Base-by-base conservation (phyloP, 2,329 filamentous ascomycete genomes). In the Fusarium austroafricanum region DNA sequence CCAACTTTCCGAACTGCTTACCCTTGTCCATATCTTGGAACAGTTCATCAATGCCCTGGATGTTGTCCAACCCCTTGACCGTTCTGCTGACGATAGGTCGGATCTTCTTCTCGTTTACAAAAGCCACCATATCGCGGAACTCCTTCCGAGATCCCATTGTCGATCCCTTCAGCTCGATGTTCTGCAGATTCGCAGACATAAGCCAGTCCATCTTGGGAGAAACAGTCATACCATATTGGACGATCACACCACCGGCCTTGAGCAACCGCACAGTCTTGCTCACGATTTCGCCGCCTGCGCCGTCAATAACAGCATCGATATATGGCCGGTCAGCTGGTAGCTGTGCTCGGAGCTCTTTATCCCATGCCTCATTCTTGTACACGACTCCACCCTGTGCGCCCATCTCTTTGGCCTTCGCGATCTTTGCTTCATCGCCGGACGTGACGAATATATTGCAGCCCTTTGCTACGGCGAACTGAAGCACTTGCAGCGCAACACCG, bases 101-200 rank as follows among this genome's bases (percentile, higher is more conserved):
- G 63, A 97, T 89, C 75, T 90, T 86, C 68, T 93, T 88, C 67
- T 89, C 80, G 14, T 84, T 84, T 35, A 97, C 91, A 80, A 97
- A 97, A 2, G 86, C 84, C 8, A 97, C 85, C 93, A 98, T 97
- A 21, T 96, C 92, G n/a, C 83, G 83, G 75, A 97, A 98, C 80
- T 98, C 96, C 75, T 88, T 89, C 43, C 92, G 86, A 28, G 93
- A 97, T 1, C 95, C 95, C 94, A 98, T 97, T 0, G 94, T 97
- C 15, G 88, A 90, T 18, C 96, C 95, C 47, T 87, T 87, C 28
- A 98, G 84, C 71, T 98, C 95, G 53, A 97, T 87, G 75, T 98
- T 97, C 78, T 90, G 92, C 63, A 98, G 79, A 15, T 96, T 91
- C 0, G 94, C 94, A 62, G 84, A 80, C 92, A 97, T 97, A 14